These are phyloP conservation scores for Loxodes magnus DNA, from an alignment of 73 alveolate genomes.

Conservation along the genomic window DNA sequence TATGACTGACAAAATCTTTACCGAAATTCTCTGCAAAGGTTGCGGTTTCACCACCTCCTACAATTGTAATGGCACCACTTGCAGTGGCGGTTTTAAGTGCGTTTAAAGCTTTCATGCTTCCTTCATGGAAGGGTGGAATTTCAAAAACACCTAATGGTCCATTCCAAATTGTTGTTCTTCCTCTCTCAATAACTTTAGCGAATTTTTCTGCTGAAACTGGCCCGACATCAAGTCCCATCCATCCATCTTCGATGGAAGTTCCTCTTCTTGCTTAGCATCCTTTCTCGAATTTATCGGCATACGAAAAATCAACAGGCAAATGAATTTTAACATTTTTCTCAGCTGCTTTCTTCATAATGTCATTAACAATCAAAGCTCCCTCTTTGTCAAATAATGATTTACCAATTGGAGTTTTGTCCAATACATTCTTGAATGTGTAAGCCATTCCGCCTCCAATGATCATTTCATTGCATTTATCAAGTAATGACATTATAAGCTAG, in stretches of 20 bases:
- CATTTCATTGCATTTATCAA: constrained; percentile 81
- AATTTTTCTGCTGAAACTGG: constrained; percentile 40
- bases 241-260: constrained; percentile 79
- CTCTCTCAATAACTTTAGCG: constrained; percentile 20
- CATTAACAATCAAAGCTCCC: constrained; percentile 78
- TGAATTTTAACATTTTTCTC: constrained; percentile 73
- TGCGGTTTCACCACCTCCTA: constrained; percentile 93
- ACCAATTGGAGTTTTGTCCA: constrained; percentile 59
- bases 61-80: constrained; percentile 65
- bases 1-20: constrained; percentile 32
- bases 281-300: constrained; percentile 68
- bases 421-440: constrained; percentile 82
- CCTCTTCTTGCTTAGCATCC: constrained; percentile 44
- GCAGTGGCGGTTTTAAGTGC: constrained; percentile 26
- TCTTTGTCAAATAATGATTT: constrained; percentile 83
- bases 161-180: constrained; percentile 70
- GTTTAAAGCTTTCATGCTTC: constrained; percentile 31
- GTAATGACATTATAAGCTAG: constrained; percentile 65
- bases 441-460: constrained; percentile 99
- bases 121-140: constrained; percentile 45
- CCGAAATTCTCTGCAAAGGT: constrained; percentile 33
- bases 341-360: constrained; percentile 50
- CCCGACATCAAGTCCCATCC: constrained; percentile 92
- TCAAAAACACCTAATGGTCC: constrained; percentile 89
- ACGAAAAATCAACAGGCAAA: constrained; percentile 69